Conservation (phyloP, 805 yeast genomes). For the Schizosaccharomyces osmophilus region DNA sequence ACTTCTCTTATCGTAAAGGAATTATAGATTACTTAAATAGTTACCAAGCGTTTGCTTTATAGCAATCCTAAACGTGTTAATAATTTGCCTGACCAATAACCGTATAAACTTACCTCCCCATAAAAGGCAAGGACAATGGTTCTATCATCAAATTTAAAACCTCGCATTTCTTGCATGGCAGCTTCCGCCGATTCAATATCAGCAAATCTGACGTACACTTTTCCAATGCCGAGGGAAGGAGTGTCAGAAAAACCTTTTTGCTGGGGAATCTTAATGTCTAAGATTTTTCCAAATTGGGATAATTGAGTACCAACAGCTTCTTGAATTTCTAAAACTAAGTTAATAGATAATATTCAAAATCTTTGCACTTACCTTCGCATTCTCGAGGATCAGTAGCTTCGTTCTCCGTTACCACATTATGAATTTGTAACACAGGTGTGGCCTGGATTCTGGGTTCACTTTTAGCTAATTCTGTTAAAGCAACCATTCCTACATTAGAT, state of each 20-base stretch:
- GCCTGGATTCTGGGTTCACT: conserved; percentile 8
- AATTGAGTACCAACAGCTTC: conserved; percentile 30
- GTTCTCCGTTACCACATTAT: conserved; percentile 40
- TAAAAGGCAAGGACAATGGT: conserved; percentile 40
- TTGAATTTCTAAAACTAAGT: conserved; percentile 16
- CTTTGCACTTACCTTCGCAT: conserved; percentile 12
- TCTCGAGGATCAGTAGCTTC: conserved; percentile 31
- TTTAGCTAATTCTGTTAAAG: conserved; percentile 11
- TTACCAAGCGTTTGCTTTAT: conserved; percentile 1
- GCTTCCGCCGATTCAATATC: conserved; percentile 24
- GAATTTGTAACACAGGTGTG: conserved; percentile 32
- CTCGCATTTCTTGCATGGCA: conserved; percentile 37
- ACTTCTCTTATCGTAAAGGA: no score
- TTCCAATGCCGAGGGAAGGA: conserved; percentile 39
- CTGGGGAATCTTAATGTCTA: conserved; percentile 33
- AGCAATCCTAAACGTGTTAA: neutral
- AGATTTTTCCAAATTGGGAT: conserved; percentile 26
- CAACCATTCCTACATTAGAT: conserved; percentile 12
- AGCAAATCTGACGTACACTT: conserved; percentile 41
- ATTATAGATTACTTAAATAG: neutral
- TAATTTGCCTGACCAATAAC: neutral
- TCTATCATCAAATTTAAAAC: conserved; percentile 42
- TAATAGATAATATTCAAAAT: neutral
- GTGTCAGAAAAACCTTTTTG: conserved; percentile 25
- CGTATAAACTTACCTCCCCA: conserved; percentile 26